Evolutionary conservation across 495 filamentous ascomycete genomes (phyloP).

Genomic region (Neurospora intermedia): DNA sequence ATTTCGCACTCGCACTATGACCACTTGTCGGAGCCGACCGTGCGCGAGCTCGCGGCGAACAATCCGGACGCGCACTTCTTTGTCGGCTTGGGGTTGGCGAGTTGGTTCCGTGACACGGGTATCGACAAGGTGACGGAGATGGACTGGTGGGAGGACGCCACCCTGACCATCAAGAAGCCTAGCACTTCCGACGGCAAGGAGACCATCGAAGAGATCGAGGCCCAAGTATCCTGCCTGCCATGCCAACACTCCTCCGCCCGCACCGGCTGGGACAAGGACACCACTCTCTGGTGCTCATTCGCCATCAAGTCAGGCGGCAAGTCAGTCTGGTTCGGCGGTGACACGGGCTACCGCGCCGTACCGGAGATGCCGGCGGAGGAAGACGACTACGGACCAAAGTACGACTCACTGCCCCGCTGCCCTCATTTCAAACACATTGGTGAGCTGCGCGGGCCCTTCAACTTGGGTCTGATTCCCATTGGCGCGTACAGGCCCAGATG

Average conservation of each 20-base stretch:
- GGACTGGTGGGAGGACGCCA: conserved; percentile 91
- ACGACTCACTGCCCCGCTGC: conserved; percentile 57
- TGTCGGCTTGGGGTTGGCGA: conserved; percentile 75
- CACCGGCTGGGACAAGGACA: conserved; percentile 52
- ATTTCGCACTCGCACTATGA: conserved; percentile 96
- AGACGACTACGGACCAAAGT: conserved; percentile 66
- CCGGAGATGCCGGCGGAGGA: conserved; percentile 44
- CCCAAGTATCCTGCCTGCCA: conserved; percentile 71
- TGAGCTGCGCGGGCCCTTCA: conserved; percentile 71
- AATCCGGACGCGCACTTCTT: conserved; percentile 83
- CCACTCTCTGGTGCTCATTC: conserved; percentile 86
- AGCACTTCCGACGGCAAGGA: conserved; percentile 19
- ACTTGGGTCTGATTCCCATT: conserved; percentile 90
- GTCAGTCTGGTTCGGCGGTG: conserved; percentile 66
- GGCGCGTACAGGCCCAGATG: conserved; percentile 79
- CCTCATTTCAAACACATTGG: conserved; percentile 87
- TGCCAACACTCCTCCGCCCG: conserved; percentile 76
- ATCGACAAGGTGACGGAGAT: conserved; percentile 72
- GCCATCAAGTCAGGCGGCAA: conserved; percentile 63
- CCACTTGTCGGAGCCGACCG: conserved; percentile 68
- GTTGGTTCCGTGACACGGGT: conserved; percentile 66
- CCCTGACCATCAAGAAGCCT: conserved; percentile 46
- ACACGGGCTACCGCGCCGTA: conserved; percentile 77
- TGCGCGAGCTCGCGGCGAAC: conserved; percentile 55
- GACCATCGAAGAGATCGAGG: conserved; percentile 42